Evolutionary conservation across 2,329 filamentous ascomycete genomes (phyloP).

Genomic region (Alternaria gansuensis): DNA sequence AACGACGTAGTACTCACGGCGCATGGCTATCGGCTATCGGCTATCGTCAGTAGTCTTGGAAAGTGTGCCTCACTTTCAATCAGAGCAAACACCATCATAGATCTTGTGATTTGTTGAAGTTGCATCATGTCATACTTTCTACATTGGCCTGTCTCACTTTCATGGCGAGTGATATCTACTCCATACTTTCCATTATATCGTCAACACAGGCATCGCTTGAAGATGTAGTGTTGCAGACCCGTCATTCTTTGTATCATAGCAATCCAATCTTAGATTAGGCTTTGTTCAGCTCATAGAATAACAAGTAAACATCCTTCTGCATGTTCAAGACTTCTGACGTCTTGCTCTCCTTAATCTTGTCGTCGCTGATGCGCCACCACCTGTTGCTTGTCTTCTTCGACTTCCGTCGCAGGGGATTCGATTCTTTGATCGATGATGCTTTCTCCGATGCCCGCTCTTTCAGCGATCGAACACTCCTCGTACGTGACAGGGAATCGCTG

Average conservation of each 20-base stretch:
- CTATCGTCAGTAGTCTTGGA: neutral
- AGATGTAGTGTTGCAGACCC: neutral
- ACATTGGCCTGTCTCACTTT: neutral
- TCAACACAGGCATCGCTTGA: neutral
- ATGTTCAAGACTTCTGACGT: constrained; percentile 89
- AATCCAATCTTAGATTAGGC: constrained; percentile 7
- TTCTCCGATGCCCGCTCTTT: constrained; percentile 46
- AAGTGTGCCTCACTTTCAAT: neutral
- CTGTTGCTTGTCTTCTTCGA: constrained; percentile 70
- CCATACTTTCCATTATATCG: neutral
- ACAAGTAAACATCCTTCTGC: constrained; percentile 93
- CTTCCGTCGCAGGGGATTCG: constrained; percentile 61
- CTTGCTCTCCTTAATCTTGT: constrained; percentile 94
- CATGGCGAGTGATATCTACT: constrained; percentile 9
- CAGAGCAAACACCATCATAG: neutral
- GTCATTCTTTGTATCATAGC: neutral
- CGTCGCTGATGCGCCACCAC: constrained; percentile 99
- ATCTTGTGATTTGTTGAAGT: neutral
- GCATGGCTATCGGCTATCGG: neutral
- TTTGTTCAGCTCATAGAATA: constrained; percentile 89
- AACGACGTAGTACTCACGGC: neutral
- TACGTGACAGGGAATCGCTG: constrained; percentile 32
- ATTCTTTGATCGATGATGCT: constrained; percentile 57
- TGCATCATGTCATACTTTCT: neutral
- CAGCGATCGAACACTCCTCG: constrained; percentile 42